Conservation (phyloP, 495 filamentous ascomycete species). For the Aspergillus heteromorphus region DNA sequence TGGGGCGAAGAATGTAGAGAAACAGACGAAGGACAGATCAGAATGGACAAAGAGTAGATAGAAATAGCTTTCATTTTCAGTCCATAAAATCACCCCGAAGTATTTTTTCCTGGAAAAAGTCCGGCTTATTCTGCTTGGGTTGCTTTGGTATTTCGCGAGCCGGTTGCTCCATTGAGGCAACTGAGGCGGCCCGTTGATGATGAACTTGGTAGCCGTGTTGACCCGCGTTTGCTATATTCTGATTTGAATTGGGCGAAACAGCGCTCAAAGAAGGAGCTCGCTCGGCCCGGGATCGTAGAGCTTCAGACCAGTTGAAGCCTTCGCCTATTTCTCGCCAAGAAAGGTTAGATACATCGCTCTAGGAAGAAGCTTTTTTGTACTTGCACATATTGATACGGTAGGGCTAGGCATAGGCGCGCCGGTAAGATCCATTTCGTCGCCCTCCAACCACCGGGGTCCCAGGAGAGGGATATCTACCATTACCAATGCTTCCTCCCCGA, state of each 20-base stretch:
- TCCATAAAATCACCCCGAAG: slow-evolving; percentile 98
- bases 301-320: slow-evolving; percentile 92
- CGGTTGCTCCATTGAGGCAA: slow-evolving; percentile 62
- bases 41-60: no score
- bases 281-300: slow-evolving; percentile 82
- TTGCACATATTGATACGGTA: slow-evolving; percentile 34
- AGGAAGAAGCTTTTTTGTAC: slow-evolving; percentile 31
- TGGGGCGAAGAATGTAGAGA: neutral
- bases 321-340: slow-evolving; percentile 64
- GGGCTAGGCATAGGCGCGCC: slow-evolving; percentile 13
- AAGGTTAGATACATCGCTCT: slow-evolving; percentile 43
- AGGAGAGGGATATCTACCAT: slow-evolving; percentile 42
- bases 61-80: slow-evolving; percentile 32
- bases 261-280: slow-evolving; percentile 61
- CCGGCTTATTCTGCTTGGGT: slow-evolving; percentile 66
- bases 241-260: slow-evolving; percentile 32
- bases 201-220: slow-evolving; percentile 20
- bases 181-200: slow-evolving; percentile 55
- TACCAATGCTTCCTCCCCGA: slow-evolving; percentile 44
- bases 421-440: slow-evolving; percentile 21
- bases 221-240: slow-evolving; percentile 17
- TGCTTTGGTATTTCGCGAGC: slow-evolving; percentile 63
- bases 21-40: no score
- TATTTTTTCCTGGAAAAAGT: slow-evolving; percentile 93
- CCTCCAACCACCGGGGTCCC: slow-evolving; percentile 19